Conservation (phyloP, 257 asterid species). For the Thymus mandschuricus region DNA sequence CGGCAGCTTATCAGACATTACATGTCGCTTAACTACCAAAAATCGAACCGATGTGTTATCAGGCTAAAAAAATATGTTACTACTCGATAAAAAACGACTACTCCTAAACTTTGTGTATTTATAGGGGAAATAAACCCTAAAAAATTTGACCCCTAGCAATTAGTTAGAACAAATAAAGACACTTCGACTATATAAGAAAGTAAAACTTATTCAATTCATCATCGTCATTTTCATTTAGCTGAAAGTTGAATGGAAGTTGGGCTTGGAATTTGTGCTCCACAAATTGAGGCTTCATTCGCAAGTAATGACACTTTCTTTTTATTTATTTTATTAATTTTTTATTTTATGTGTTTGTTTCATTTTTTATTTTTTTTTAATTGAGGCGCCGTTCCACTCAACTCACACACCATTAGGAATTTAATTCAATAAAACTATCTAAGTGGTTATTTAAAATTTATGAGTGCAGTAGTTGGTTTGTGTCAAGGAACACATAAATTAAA, state of each 20-base stretch:
- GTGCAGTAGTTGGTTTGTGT: neutral
- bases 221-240: slow-evolving; percentile 24
- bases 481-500: neutral
- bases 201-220: too few relatives aligned
- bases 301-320: slow-evolving; percentile 18
- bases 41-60: too few relatives aligned
- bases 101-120: too few relatives aligned
- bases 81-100: too few relatives aligned
- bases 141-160: too few relatives aligned
- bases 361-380: neutral
- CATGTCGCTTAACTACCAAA: too few relatives aligned
- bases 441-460: neutral
- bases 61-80: too few relatives aligned
- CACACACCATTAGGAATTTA: too few relatives aligned
- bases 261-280: slow-evolving; percentile 41
- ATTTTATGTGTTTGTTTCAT: neutral
- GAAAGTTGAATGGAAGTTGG: slow-evolving; percentile 23
- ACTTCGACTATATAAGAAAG: too few relatives aligned
- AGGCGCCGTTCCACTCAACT: slow-evolving; percentile 6
- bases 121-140: too few relatives aligned
- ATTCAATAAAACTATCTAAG: neutral
- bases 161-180: too few relatives aligned
- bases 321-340: neutral
- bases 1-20: too few relatives aligned
- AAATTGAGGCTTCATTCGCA: slow-evolving; percentile 33